Percentiles rank a stretch among this genome's conserved stretches.
These are phyloP conservation scores for Anastatica hierochuntica DNA, from an alignment of 345 rosid genomes.

Conservation along the genomic window DNA sequence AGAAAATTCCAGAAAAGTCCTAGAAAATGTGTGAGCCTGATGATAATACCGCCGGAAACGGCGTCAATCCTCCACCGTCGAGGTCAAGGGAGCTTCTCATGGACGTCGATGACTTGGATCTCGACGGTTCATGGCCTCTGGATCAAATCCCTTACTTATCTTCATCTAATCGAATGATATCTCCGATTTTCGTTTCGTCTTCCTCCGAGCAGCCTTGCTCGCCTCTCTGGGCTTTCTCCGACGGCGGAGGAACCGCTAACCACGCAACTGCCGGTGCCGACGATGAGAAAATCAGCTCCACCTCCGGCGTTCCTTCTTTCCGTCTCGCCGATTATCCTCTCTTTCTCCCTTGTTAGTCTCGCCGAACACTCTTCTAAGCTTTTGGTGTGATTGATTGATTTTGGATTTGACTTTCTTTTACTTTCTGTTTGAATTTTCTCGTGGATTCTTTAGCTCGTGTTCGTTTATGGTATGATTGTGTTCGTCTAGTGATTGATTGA, in stretches of 20 bases:
- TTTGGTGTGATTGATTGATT: constrained; percentile 19
- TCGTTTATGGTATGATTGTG: too few species aligned
- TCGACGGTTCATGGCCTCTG: constrained; percentile 56
- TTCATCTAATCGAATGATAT: constrained; percentile 36
- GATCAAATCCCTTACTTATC: constrained; percentile 52
- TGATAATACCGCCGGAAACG: constrained; percentile 26
- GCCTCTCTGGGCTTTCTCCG: constrained; percentile 90
- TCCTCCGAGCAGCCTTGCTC: constrained; percentile 68
- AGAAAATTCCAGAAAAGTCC: constrained; percentile 15
- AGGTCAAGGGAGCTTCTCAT: constrained; percentile 38
- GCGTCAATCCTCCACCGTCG: constrained; percentile 6
- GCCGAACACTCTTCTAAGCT: not conserved
- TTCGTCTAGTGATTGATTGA: too few species aligned
- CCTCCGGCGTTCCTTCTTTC: constrained; percentile 19
- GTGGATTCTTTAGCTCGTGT: too few species aligned
- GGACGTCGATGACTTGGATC: constrained; percentile 72
- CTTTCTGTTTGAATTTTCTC: too few species aligned
- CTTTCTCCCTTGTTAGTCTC: constrained; percentile 48
- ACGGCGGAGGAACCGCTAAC: constrained; percentile 11
- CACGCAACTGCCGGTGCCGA: not conserved
- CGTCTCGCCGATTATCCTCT: constrained; percentile 41
- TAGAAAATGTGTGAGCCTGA: constrained; percentile 52
- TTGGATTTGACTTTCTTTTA: constrained; percentile 17
- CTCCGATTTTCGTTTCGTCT: constrained; percentile 34
- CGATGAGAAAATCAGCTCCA: constrained; percentile 29